Conservation (phyloP, 1,284 basidiomycete genomes). For the Volvariella surrecta region DNA sequence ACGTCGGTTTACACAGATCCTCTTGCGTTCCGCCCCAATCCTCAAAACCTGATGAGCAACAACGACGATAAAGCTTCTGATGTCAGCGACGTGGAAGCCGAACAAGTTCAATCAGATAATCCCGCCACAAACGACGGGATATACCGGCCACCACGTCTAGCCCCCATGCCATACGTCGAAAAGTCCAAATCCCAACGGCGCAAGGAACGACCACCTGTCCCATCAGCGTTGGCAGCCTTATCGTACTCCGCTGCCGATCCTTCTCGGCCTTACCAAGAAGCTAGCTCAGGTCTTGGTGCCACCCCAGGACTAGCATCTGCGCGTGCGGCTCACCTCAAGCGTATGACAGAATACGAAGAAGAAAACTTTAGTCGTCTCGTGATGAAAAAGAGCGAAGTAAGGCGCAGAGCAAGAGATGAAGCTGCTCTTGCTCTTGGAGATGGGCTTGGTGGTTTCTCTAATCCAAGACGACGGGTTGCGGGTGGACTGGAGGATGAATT, state of each 20-base stretch:
- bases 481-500: slow-evolving; percentile 83
- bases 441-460: slow-evolving; percentile 33
- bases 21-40: slow-evolving; percentile 87
- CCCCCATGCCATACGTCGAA: slow-evolving; percentile 87
- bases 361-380: slow-evolving; percentile 91
- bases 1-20: slow-evolving; percentile 47
- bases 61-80: slow-evolving; percentile 14
- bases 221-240: slow-evolving; percentile 66
- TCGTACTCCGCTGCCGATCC: slow-evolving; percentile 42
- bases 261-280: slow-evolving; percentile 57
- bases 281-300: slow-evolving; percentile 72
- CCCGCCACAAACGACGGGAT: slow-evolving; percentile 40
- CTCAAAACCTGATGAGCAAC: slow-evolving; percentile 44
- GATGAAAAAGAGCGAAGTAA: slow-evolving; percentile 86
- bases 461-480: slow-evolving; percentile 42
- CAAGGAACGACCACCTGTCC: slow-evolving; percentile 41
- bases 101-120: slow-evolving; percentile 15
- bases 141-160: slow-evolving; percentile 89
- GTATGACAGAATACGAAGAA: slow-evolving; percentile 91
- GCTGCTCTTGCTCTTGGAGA: slow-evolving; percentile 88
- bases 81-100: slow-evolving; percentile 15
- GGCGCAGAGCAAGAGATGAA: slow-evolving; percentile 78
- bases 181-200: slow-evolving; percentile 38
- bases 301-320: slow-evolving; percentile 49
- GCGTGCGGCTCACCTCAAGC: slow-evolving; percentile 71